Evolutionary conservation across 306 rosid genomes (phyloP).

Genomic region (Fragaria vesca): DNA sequence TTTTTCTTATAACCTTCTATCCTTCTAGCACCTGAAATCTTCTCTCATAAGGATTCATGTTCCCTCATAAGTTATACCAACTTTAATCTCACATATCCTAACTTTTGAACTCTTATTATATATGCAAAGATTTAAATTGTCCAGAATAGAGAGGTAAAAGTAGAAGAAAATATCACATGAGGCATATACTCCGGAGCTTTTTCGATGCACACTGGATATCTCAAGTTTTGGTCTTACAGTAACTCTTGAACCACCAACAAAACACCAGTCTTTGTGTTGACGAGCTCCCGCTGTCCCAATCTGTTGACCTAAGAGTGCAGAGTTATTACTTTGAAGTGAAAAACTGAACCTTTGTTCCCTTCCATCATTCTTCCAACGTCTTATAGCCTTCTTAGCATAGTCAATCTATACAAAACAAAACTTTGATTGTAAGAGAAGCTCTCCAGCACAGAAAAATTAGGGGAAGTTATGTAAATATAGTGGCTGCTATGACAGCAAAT

Average conservation of each 20-base stretch:
- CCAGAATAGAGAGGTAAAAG: conserved; percentile 9
- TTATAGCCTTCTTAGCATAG: conserved; percentile 41
- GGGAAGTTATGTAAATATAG: background rate
- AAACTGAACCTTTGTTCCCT: conserved; percentile 33
- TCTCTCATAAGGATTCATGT: background rate
- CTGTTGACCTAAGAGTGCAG: conserved; percentile 38
- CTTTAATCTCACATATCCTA: background rate
- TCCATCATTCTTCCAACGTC: conserved; percentile 33
- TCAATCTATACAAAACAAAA: conserved; percentile 40
- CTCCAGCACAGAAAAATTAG: background rate
- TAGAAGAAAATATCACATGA: conserved; percentile 60
- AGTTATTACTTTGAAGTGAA: conserved; percentile 37
- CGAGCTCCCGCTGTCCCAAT: conserved; percentile 26
- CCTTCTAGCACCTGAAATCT: background rate
- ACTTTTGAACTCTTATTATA: background rate
- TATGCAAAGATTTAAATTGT: background rate
- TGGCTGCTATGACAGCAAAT: background rate
- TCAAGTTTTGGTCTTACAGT: conserved; percentile 48
- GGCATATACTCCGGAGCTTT: conserved; percentile 44
- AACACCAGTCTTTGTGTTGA: conserved; percentile 60
- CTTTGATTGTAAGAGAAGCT: conserved; percentile 16
- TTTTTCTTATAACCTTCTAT: background rate
- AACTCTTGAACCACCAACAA: conserved; percentile 71
- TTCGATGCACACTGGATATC: conserved; percentile 34
- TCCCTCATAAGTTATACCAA: background rate